Evolutionary conservation across 1,284 basidiomycete species (phyloP).

Genomic region (Crepidotus sp.): DNA sequence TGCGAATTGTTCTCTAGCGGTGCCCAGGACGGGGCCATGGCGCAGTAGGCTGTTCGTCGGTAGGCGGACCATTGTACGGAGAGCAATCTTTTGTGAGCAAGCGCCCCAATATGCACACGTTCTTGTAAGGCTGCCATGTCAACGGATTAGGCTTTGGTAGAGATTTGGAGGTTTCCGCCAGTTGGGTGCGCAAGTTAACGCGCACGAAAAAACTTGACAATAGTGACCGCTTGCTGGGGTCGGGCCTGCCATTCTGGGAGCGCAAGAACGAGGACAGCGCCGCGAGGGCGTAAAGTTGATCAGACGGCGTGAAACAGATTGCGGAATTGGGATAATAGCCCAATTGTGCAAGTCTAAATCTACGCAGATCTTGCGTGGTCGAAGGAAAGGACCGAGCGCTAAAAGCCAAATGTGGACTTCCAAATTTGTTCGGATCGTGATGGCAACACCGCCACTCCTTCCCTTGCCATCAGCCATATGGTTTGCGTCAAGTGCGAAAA

Average conservation of each 20-base stretch:
- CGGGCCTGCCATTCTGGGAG: slow-evolving; percentile 26
- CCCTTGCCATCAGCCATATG: not conserved
- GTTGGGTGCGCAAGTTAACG: slow-evolving; percentile 22
- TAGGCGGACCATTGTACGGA: slow-evolving; percentile 37
- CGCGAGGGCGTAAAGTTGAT: slow-evolving; percentile 7
- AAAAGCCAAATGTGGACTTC: not conserved
- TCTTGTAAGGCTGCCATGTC: slow-evolving; percentile 49
- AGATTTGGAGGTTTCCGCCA: slow-evolving; percentile 26
- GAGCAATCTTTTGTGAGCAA: slow-evolving; percentile 42
- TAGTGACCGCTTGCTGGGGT: slow-evolving; percentile 36
- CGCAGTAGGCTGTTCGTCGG: slow-evolving; percentile 30
- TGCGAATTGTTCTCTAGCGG: slow-evolving; percentile 23
- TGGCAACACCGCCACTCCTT: slow-evolving; percentile 1
- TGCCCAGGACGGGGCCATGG: slow-evolving; percentile 16
- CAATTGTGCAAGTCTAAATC: slow-evolving; percentile 20
- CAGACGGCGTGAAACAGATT: slow-evolving; percentile 21
- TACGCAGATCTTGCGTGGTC: not conserved
- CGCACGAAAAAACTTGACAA: slow-evolving; percentile 29
- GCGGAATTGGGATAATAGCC: slow-evolving; percentile 20
- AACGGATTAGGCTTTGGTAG: slow-evolving; percentile 34
- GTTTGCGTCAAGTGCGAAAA: slow-evolving; percentile 49
- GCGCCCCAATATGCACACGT: slow-evolving; percentile 29
- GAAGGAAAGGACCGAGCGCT: not conserved
- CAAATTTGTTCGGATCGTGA: not conserved
- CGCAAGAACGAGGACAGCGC: not conserved